Conservation (phyloP, 352 stramenopile genomes). For the Elongisporangium undulatum region DNA sequence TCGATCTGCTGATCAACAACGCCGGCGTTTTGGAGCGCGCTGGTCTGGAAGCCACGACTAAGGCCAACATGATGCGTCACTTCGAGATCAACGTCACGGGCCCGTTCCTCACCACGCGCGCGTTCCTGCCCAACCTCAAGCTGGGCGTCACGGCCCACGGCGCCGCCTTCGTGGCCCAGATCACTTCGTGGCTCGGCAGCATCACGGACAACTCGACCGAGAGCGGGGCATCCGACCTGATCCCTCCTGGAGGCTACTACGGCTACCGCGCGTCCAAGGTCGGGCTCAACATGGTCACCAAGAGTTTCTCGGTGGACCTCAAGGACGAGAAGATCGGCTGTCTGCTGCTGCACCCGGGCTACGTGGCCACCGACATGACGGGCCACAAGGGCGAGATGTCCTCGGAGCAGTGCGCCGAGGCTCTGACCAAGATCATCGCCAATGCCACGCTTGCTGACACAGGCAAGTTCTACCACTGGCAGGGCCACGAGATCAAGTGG, state of each 20-base stretch:
- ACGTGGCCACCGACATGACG: slow-evolving; percentile 36
- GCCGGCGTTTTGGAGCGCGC: slow-evolving; percentile 18
- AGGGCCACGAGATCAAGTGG: slow-evolving; percentile 31
- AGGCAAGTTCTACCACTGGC: slow-evolving; percentile 28
- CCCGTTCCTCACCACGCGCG: slow-evolving; percentile 32
- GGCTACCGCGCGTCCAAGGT: slow-evolving; percentile 59
- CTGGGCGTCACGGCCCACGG: slow-evolving; percentile 17
- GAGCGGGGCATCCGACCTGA: slow-evolving; percentile 12
- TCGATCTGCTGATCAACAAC: slow-evolving; percentile 61
- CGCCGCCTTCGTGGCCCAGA: slow-evolving; percentile 23
- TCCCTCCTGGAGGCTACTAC: slow-evolving; percentile 17
- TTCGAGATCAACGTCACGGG: slow-evolving; percentile 53
- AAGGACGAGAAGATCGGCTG: slow-evolving; percentile 26
- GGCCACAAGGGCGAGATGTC: slow-evolving; percentile 15
- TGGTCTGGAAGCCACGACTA: slow-evolving; percentile 16
- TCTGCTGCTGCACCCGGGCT: slow-evolving; percentile 32
- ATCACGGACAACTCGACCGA: slow-evolving; percentile 21
- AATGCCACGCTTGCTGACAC: slow-evolving; percentile 29
- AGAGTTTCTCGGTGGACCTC: slow-evolving; percentile 28
- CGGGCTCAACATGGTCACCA: slow-evolving; percentile 51
- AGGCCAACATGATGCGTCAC: slow-evolving; percentile 27
- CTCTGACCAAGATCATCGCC: slow-evolving; percentile 29
- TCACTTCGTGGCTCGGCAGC: slow-evolving; percentile 27
- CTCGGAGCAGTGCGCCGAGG: slow-evolving; percentile 17
- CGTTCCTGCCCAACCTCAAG: slow-evolving; percentile 26